Evolutionary conservation across 257 asterid genomes (phyloP).

Genomic region (Galeopsis tetrahit): DNA sequence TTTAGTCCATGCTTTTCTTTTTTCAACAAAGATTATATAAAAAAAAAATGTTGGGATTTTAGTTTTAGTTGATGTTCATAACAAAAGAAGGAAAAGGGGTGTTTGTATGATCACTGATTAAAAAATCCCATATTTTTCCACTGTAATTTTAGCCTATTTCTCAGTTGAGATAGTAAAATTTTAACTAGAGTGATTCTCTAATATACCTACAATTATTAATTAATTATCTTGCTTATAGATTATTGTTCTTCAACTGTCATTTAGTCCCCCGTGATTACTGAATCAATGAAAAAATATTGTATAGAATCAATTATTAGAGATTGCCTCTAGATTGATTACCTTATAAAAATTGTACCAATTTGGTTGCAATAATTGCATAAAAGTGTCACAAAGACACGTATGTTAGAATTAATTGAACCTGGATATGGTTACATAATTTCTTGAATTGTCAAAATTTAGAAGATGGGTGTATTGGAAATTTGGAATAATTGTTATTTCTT

Average conservation of each 20-base stretch:
- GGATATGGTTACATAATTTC: not conserved
- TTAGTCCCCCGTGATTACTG: constrained; percentile 23
- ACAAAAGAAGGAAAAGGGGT: constrained; percentile 31
- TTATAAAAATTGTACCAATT: not conserved
- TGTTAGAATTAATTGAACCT: not conserved
- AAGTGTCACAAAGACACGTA: not conserved
- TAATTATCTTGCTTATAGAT: not conserved
- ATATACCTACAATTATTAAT: not conserved
- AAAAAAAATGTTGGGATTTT: constrained; percentile 14
- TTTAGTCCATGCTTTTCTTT: not conserved
- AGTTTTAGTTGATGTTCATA: constrained; percentile 39
- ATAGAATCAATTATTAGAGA: not conserved
- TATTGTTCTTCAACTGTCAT: not conserved
- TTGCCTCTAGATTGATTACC: not conserved
- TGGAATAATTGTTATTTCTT: not conserved
- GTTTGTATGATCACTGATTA: constrained; percentile 34
- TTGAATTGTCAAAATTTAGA: not conserved
- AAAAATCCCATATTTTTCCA: constrained; percentile 36
- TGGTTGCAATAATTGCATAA: constrained; percentile 1
- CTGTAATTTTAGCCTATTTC: constrained; percentile 34
- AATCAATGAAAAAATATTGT: not conserved
- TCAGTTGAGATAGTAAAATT: constrained; percentile 37
- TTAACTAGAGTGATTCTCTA: constrained; percentile 24
- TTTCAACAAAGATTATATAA: not conserved
- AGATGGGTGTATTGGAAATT: not conserved